Evolutionary conservation across 768 basidiomycete genomes (phyloP).

Genomic region (Mycena floridula): DNA sequence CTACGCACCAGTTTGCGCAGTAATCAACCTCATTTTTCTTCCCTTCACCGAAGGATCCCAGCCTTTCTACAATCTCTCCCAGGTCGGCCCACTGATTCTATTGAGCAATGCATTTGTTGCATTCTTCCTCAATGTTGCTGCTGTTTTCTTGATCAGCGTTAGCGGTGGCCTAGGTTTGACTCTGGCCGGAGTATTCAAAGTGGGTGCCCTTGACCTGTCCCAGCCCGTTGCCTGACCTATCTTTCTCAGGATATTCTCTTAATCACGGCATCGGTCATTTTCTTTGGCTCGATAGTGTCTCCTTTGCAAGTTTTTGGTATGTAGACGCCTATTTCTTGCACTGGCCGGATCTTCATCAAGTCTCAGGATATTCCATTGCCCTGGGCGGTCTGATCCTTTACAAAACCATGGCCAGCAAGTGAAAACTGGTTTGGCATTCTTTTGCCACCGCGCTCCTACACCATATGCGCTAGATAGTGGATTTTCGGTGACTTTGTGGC

Average conservation of each 20-base stretch:
- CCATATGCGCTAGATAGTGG: too few relatives aligned
- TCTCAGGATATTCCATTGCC: conserved; percentile 1
- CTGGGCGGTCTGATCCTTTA: neutral
- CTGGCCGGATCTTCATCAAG: too few relatives aligned
- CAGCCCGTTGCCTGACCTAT: too few relatives aligned
- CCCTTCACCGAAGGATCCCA: conserved; percentile 91
- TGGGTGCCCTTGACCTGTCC: neutral
- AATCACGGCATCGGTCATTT: conserved; percentile 82
- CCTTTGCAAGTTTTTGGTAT: conserved; percentile 22
- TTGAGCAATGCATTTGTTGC: conserved; percentile 82
- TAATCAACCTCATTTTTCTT: conserved; percentile 78
- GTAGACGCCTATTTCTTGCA: too few relatives aligned
- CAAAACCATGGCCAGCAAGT: neutral
- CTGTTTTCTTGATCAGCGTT: conserved; percentile 88
- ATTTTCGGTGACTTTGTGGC: too few relatives aligned
- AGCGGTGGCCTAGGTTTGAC: conserved; percentile 90
- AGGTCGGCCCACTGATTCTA: conserved; percentile 65
- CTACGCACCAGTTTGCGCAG: conserved; percentile 92
- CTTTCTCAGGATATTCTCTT: conserved; percentile 63
- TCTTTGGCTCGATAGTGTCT: conserved; percentile 79
- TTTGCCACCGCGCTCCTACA: too few relatives aligned
- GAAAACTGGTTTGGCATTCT: too few relatives aligned
- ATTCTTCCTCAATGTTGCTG: conserved; percentile 86
- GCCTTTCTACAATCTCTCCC: conserved; percentile 70
- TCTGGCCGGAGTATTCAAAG: conserved; percentile 94